phyloP scores from a whole-genome alignment of 345 rosid species.

The Populus nigra region DNA sequence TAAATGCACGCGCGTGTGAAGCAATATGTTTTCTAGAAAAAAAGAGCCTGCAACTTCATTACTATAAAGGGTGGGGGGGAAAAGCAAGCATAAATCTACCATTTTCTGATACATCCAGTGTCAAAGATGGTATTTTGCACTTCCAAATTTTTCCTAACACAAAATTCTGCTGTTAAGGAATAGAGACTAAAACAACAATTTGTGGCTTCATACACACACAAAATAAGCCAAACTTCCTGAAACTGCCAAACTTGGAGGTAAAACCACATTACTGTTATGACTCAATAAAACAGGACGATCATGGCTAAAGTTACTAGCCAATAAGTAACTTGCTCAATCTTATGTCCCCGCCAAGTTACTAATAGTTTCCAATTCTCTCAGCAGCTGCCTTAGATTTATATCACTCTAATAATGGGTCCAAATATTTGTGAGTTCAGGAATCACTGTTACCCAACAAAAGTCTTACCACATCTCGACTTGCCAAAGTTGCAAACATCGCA shows the following conservation, averaged over 20 bases:
- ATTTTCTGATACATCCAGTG: background rate
- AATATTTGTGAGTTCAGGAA: background rate
- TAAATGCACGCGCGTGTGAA: no score
- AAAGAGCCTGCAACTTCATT: background rate
- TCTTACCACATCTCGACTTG: conserved; percentile 95
- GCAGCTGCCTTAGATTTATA: background rate
- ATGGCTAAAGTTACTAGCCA: background rate
- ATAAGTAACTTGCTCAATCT: background rate
- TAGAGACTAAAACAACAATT: no score
- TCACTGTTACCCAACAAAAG: background rate
- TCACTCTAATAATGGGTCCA: background rate
- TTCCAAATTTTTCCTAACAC: background rate
- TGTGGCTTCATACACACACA: background rate
- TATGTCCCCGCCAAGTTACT: background rate
- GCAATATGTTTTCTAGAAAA: background rate
- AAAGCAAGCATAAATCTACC: background rate
- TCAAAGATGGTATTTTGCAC: background rate
- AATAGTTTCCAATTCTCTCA: background rate
- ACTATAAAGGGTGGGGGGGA: no score
- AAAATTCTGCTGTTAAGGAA: background rate
- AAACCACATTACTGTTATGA: background rate
- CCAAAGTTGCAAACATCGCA: conserved; percentile 88
- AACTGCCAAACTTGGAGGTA: background rate
- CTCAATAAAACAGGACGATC: background rate
- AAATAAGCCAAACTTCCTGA: no score